Evolutionary conservation across 2,329 filamentous ascomycete species (phyloP).

Genomic region (Emergomyces africanus): DNA sequence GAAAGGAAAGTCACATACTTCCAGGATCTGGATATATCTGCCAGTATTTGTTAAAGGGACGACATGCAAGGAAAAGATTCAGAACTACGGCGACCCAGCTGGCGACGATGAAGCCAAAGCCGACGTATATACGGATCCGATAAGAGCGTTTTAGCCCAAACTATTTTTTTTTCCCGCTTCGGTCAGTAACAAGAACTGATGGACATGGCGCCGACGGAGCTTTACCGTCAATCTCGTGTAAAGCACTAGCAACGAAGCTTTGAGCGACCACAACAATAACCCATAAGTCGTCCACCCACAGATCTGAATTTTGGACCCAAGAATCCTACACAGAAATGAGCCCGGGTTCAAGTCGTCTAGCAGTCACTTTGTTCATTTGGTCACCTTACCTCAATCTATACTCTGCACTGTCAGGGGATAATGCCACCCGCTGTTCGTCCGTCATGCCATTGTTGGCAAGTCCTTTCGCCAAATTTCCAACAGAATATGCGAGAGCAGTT

Average conservation of each 20-base stretch:
- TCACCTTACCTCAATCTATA: constrained; percentile 21
- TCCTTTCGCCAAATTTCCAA: constrained; percentile 18
- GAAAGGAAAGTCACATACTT: constrained; percentile 29
- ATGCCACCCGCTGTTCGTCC: constrained; percentile 32
- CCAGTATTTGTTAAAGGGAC: constrained; percentile 42
- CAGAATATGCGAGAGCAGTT: background rate
- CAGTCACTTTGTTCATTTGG: background rate
- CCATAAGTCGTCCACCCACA: constrained; percentile 44
- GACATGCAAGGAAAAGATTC: constrained; percentile 39
- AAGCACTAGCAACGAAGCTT: constrained; percentile 44
- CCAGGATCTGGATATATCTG: constrained; percentile 47
- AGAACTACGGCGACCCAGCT: constrained; percentile 40
- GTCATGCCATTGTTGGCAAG: constrained; percentile 48
- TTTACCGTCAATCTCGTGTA: constrained; percentile 41
- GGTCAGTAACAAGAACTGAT: background rate
- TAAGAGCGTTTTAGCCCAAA: constrained; percentile 24
- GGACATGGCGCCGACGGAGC: too few species aligned
- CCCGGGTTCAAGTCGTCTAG: background rate
- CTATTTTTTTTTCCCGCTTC: background rate
- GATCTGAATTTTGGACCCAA: constrained; percentile 42
- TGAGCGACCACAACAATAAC: constrained; percentile 40
- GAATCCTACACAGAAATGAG: constrained; percentile 24
- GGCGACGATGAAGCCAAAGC: constrained; percentile 36
- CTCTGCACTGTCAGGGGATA: constrained; percentile 35
- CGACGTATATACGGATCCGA: constrained; percentile 38